Percentiles rank a stretch among this genome's conserved stretches.
phyloP scores from a whole-genome alignment of 305 asterid genomes.

The Fraxinus ornus region DNA sequence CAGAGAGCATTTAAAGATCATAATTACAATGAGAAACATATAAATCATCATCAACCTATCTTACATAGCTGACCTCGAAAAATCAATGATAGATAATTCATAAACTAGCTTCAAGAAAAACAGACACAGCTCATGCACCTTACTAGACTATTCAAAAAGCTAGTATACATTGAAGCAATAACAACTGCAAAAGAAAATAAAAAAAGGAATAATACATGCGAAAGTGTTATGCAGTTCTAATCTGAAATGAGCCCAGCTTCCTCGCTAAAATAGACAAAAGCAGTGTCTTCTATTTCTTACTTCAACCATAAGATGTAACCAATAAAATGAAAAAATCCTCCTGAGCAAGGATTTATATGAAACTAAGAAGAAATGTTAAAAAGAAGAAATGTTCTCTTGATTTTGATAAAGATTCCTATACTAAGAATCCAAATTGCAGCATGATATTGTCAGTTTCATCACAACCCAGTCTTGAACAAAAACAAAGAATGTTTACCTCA shows the following conservation, averaged over 20 bases:
- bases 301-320: not conserved
- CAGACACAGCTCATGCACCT: not conserved
- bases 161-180: not conserved
- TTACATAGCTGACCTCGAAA: not conserved
- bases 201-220: not conserved
- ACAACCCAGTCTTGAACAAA: constrained; percentile 10
- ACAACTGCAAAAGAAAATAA: not conserved
- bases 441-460: not conserved
- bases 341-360: not conserved
- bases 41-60: not conserved
- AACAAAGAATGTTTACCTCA: constrained; percentile 53
- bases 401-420: not conserved
- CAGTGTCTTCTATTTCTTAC: not conserved
- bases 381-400: not conserved
- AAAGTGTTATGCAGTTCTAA: not conserved
- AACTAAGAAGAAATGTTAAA: not conserved
- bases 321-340: not conserved
- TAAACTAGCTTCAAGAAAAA: not conserved
- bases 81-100: not conserved
- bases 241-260: not conserved
- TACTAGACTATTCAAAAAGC: not conserved
- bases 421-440: constrained; percentile 18
- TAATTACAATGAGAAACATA: not conserved
- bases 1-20: not conserved
- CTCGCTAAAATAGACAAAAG: not conserved